phyloP scores from a whole-genome alignment of 371 early-diverging fungal species.

The Batkoa obscura region DNA sequence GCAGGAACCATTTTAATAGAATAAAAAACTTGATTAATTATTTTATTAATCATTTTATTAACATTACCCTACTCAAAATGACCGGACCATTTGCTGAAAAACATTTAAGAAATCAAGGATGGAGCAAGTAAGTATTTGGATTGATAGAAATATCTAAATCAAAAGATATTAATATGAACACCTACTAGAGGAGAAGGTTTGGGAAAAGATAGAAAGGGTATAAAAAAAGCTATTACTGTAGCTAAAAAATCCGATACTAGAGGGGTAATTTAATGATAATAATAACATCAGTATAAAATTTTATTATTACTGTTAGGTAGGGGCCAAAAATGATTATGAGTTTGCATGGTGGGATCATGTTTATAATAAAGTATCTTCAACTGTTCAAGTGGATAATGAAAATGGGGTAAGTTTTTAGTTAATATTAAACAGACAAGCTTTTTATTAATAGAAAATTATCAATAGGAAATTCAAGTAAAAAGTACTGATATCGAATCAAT shows the following conservation, averaged over 20 bases:
- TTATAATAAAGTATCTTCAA: slow-evolving; percentile 65
- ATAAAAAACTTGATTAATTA: no score
- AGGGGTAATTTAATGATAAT: slow-evolving; percentile 34
- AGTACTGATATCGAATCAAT: slow-evolving; percentile 2
- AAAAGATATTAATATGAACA: neutral
- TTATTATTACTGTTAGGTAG: slow-evolving; percentile 10
- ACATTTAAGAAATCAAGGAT: slow-evolving; percentile 52
- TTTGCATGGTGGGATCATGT: slow-evolving; percentile 92
- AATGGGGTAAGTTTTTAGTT: slow-evolving; percentile 9
- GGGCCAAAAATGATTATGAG: slow-evolving; percentile 40
- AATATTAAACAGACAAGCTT: no score
- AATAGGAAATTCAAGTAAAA: slow-evolving; percentile 20
- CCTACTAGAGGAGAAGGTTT: slow-evolving; percentile 57
- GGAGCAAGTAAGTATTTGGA: slow-evolving; percentile 43
- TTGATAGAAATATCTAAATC: no score
- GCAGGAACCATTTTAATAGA: no score
- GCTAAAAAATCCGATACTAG: slow-evolving; percentile 62
- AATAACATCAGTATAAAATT: no score
- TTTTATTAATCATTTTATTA: no score
- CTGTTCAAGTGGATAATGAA: slow-evolving; percentile 37
- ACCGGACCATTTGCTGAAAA: slow-evolving; percentile 48
- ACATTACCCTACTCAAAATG: no score
- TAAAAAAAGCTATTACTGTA: slow-evolving; percentile 58
- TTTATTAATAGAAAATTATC: slow-evolving; percentile 15
- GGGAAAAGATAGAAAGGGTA: slow-evolving; percentile 65